phyloP scores from a whole-genome alignment of 306 rosid genomes.

The Vachellia collinsii region DNA sequence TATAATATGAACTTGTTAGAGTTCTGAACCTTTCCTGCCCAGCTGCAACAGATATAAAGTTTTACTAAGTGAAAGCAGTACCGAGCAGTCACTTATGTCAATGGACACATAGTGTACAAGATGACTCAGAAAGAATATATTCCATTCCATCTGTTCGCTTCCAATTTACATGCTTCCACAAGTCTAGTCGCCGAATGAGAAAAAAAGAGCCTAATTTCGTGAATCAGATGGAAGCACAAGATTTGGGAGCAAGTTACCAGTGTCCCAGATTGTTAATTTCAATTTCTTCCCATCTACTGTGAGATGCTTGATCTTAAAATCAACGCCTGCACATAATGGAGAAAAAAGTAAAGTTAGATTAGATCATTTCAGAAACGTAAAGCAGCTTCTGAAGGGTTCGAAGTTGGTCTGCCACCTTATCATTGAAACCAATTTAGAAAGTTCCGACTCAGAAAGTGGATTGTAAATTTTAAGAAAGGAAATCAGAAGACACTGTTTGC shows the following conservation, averaged over 20 bases:
- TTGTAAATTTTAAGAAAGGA: constrained; percentile 41
- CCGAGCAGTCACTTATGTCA: constrained; percentile 46
- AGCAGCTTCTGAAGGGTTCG: constrained; percentile 6
- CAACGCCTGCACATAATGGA: constrained; percentile 73
- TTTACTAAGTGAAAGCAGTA: constrained; percentile 32
- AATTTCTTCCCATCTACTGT: constrained; percentile 83
- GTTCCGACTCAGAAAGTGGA: neutral
- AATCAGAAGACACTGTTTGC: constrained; percentile 19
- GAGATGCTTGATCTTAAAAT: constrained; percentile 90
- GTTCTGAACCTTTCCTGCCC: constrained; percentile 99
- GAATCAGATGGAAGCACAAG: constrained; percentile 19
- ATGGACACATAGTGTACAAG: neutral
- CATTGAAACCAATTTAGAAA: constrained; percentile 21
- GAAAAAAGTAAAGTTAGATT: constrained; percentile 21
- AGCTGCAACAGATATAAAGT: constrained; percentile 67
- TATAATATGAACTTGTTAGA: constrained; percentile 84
- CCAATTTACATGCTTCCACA: constrained; percentile 13
- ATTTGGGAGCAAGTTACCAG: constrained; percentile 58
- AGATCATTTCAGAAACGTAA: constrained; percentile 14
- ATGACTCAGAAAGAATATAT: constrained; percentile 4
- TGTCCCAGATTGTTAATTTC: constrained; percentile 98
- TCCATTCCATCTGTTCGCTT: constrained; percentile 18
- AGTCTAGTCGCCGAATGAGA: neutral
- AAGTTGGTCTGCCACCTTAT: constrained; percentile 12
- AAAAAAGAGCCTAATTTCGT: constrained; percentile 25